A percentile compares a stretch with the other conserved stretches of the same genome.
Conservation (phyloP, 2,329 filamentous ascomycete genomes). For the Pyrenochaeta sp. region DNA sequence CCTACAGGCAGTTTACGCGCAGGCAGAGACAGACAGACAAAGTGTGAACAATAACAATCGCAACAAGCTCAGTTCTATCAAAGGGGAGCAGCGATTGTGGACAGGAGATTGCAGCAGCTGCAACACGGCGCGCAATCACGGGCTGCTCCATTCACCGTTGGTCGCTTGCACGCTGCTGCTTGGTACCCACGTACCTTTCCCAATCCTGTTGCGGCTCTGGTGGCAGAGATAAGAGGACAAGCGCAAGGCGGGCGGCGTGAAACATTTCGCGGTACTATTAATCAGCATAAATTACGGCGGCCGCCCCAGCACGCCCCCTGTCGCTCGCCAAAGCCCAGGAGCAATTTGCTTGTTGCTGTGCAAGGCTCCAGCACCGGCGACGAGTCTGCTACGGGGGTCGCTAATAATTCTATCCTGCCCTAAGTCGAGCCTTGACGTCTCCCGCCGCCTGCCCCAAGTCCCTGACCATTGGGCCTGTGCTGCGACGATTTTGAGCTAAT, state of each 20-base stretch:
- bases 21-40: too few species aligned
- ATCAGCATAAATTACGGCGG: constrained; percentile 13
- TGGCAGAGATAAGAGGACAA: constrained; percentile 11
- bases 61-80: too few species aligned
- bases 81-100: too few species aligned
- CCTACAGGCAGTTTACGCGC: too few species aligned
- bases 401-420: constrained; percentile 18
- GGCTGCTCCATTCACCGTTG: not conserved
- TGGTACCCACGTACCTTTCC: not conserved
- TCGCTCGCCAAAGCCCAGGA: constrained; percentile 18
- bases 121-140: too few species aligned
- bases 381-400: constrained; percentile 15
- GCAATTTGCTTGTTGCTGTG: constrained; percentile 18
- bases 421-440: constrained; percentile 15
- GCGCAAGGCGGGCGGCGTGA: not conserved
- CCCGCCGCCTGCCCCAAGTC: constrained; percentile 17
- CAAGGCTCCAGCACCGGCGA: constrained; percentile 31
- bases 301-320: constrained; percentile 16
- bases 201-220: not conserved
- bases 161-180: not conserved
- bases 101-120: too few species aligned
- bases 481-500: constrained; percentile 29
- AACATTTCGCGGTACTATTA: constrained; percentile 8
- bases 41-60: too few species aligned
- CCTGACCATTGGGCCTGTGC: constrained; percentile 37